These are phyloP conservation scores for Atractiella rhizophila DNA, from an alignment of 768 basidiomycete species.

Conservation along the genomic window DNA sequence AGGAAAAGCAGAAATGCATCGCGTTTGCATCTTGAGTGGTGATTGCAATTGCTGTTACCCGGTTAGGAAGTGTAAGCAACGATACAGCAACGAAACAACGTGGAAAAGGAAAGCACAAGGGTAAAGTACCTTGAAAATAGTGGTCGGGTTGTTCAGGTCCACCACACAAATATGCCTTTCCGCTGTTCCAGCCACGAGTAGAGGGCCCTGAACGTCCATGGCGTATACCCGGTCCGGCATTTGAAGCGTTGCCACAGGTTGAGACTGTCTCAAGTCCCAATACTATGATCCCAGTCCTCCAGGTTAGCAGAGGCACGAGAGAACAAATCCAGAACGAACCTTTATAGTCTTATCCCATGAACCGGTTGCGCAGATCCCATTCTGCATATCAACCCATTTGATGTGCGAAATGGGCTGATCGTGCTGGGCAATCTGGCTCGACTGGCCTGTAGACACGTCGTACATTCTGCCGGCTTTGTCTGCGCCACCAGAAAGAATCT, in stretches of 20 bases:
- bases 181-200: constrained; percentile 58
- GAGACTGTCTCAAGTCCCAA: constrained; percentile 1
- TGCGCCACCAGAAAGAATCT: constrained; percentile 72
- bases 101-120: too few species aligned
- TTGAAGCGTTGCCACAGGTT: neutral
- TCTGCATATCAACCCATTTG: constrained; percentile 12
- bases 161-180: constrained; percentile 75
- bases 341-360: constrained; percentile 97
- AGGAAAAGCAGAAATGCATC: constrained; percentile 23
- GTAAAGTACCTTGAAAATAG: constrained; percentile 20
- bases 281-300: too few species aligned
- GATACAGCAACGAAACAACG: too few species aligned
- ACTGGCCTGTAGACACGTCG: constrained; percentile 57
- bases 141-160: constrained; percentile 57
- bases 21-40: constrained; percentile 19
- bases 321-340: too few species aligned
- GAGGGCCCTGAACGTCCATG: constrained; percentile 11
- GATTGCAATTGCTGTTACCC: neutral
- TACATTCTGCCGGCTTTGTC: constrained; percentile 90
- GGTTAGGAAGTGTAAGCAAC: too few species aligned
- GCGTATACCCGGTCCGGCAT: constrained; percentile 1
- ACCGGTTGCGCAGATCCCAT: constrained; percentile 59
- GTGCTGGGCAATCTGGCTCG: constrained; percentile 13
- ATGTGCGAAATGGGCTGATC: constrained; percentile 14
- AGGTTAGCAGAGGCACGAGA: too few species aligned